Base-by-base conservation (phyloP, 1,284 basidiomycete genomes). In the Cystobasidium sp. region DNA sequence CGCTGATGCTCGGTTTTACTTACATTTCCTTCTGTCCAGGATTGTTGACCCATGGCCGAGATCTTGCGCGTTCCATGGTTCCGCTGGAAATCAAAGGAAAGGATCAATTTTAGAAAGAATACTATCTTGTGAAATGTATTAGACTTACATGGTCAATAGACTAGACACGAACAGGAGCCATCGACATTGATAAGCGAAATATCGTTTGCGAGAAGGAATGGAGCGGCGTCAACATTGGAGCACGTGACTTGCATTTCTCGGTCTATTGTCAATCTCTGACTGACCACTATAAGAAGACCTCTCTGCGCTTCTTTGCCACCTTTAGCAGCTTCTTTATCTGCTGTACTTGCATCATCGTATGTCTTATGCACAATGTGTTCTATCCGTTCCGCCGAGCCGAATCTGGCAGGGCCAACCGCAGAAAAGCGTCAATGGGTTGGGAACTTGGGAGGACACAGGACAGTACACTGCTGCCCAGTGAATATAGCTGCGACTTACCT, bases 21-120 rank as follows among this genome's bases (percentile, higher is more conserved):
- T 41, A 66, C 62, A 66, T 73, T 73, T 18, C 70, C 70, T 43
- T 73, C 70, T 39, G 62, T 49, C 70, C 70, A 73, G 22, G 70
- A 53, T 59, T 73, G 62, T 31, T 73, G 70, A 24, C 52, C 70
- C 39, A 49, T 66, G 7, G 39, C 46, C 9, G 62, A 56, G 22
- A 66, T 59, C 53, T 66, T 73, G n/a, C 70, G 61, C 16, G 70
- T 73, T n/a, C 70, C 70, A 51, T 73, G 70, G 22, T 73, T 73
- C 18, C 70, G 70, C 70, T 73, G 52, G 14, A 46, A n/a, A 10
- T 12, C 12, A 24, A 24, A 47, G 22, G 20, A 22, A 22, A 49
- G 39, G 44, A 59, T 49, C 6, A 37, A 41, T 37, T n/a, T n/a
- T 24, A n/a, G 20, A 22, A 24, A 6, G 59, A 63, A 49, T 2